Conservation (phyloP, 352 stramenopile species). For the Phytopythium montanum region DNA sequence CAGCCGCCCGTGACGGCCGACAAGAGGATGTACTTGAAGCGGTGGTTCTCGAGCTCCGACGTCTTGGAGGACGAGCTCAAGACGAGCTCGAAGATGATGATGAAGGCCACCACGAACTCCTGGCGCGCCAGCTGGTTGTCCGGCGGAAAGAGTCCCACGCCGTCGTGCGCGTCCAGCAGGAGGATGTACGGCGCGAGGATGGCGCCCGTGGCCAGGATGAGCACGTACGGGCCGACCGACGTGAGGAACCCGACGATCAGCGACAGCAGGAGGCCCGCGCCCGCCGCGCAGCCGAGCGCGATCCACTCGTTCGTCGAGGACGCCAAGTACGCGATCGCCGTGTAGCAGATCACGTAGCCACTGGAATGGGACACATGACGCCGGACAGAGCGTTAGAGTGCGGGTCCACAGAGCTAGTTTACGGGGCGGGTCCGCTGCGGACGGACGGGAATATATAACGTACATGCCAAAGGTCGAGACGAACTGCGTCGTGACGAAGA, state of each 20-base stretch:
- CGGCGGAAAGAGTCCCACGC: constrained; percentile 55
- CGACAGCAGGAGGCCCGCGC: constrained; percentile 58
- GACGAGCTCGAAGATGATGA: constrained; percentile 86
- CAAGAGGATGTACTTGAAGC: constrained; percentile 88
- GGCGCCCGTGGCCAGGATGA: constrained; percentile 62
- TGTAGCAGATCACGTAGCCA: constrained; percentile 68
- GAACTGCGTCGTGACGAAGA: constrained; percentile 82
- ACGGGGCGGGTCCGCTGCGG: background rate
- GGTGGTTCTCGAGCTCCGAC: constrained; percentile 82
- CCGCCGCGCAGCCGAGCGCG: constrained; percentile 51
- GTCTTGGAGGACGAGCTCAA: constrained; percentile 77
- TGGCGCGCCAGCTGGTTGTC: constrained; percentile 81
- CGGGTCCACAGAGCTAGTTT: background rate
- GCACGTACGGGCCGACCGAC: constrained; percentile 56
- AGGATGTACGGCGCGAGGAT: constrained; percentile 74
- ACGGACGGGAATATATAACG: constrained; percentile 7
- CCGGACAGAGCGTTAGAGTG: background rate
- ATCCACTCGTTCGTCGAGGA: constrained; percentile 76
- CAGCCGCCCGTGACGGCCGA: constrained; percentile 67
- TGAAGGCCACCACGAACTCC: constrained; percentile 86
- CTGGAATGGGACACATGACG: constrained; percentile 18
- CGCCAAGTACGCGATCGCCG: constrained; percentile 52
- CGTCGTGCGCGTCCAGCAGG: constrained; percentile 71
- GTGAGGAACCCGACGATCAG: constrained; percentile 78
- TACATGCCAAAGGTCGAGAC: constrained; percentile 81